Conservation (phyloP, 2,329 filamentous ascomycete genomes). For the Huntiella bhutanensis region DNA sequence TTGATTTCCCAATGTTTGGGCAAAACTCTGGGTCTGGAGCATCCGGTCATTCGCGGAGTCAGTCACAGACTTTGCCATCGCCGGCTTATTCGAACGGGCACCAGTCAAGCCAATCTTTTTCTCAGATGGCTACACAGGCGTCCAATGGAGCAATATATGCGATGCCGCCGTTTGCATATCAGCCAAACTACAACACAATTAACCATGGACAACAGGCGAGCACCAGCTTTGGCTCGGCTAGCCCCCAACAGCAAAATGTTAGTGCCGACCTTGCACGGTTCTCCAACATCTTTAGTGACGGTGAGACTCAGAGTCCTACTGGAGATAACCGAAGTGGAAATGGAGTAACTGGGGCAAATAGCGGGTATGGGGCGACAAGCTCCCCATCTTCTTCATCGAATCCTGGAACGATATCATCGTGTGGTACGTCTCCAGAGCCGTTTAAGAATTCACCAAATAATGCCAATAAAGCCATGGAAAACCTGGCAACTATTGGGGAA, state of each 20-base stretch:
- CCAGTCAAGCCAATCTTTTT: not conserved
- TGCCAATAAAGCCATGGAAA: constrained; percentile 41
- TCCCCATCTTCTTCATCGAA: constrained; percentile 46
- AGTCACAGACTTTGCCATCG: constrained; percentile 9
- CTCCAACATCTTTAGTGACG: constrained; percentile 5
- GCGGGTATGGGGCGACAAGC: constrained; percentile 33
- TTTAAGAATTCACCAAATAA: constrained; percentile 49
- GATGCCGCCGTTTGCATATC: not conserved
- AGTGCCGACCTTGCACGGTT: constrained; percentile 5
- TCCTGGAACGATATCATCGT: constrained; percentile 42
- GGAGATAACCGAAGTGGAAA: not conserved
- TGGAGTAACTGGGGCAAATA: not conserved
- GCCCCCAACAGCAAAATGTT: not conserved
- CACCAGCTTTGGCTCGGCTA: not conserved
- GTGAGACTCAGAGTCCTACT: not conserved
- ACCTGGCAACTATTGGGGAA: constrained; percentile 45
- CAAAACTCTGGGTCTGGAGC: constrained; percentile 35
- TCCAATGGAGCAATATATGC: constrained; percentile 3
- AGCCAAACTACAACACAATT: not conserved
- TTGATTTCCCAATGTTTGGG: constrained; percentile 92
- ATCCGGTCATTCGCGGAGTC: constrained; percentile 6
- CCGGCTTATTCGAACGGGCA: not conserved
- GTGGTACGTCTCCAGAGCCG: constrained; percentile 62
- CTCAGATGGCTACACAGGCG: not conserved
- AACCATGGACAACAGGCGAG: not conserved